Conservation (phyloP, 2,329 filamentous ascomycete genomes). For the Cladophialophora immunda region DNA sequence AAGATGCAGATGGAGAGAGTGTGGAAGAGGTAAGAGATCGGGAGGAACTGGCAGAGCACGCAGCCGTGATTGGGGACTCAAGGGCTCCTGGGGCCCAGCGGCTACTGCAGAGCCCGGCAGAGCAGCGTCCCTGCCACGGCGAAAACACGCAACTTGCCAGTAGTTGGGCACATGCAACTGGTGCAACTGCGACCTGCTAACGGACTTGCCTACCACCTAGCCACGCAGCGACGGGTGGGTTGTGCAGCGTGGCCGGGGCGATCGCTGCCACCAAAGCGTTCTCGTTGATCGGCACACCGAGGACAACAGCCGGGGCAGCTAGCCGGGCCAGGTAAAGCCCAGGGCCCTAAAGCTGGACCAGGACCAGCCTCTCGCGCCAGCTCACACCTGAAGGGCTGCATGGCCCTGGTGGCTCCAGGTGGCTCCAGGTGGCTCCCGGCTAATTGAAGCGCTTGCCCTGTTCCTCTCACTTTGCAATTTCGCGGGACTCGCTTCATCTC, state of each 20-base stretch:
- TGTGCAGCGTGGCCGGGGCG: constrained; percentile 5
- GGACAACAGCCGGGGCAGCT: constrained; percentile 13
- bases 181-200: constrained; percentile 6
- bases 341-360: constrained; percentile 5
- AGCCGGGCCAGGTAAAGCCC: constrained; percentile 19
- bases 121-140: constrained; percentile 11
- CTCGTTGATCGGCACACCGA: constrained; percentile 16
- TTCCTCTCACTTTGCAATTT: constrained; percentile 37
- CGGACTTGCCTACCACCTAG: background rate
- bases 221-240: constrained; percentile 14
- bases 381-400: constrained; percentile 1
- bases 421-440: constrained; percentile 2
- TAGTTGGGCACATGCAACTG: constrained; percentile 7
- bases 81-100: constrained; percentile 36
- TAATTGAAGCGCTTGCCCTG: constrained; percentile 27
- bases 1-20: constrained; percentile 40
- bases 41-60: constrained; percentile 28
- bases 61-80: constrained; percentile 45
- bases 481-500: constrained; percentile 28
- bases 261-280: constrained; percentile 2
- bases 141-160: background rate
- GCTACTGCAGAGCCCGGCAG: constrained; percentile 15
- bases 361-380: constrained; percentile 16
- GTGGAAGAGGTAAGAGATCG: constrained; percentile 40
- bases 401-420: background rate